Evolutionary conservation across 1,139 yeast genomes (phyloP).

Genomic region (Blastobotrys persicus): DNA sequence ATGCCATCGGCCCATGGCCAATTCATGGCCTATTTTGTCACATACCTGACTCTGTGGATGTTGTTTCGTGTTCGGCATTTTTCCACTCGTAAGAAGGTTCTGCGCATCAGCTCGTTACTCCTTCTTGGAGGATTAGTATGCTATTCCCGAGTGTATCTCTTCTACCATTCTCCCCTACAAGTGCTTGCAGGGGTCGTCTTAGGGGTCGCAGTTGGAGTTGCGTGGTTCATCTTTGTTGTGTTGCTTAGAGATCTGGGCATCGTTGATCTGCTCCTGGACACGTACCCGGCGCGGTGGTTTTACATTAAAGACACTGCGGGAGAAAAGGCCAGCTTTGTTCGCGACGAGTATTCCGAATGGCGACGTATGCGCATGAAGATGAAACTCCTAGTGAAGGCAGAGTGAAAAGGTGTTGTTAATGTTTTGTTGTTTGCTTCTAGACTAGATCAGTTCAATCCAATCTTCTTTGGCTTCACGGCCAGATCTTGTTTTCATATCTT

Average conservation of each 20-base stretch:
- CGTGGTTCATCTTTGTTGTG: slow-evolving; percentile 55
- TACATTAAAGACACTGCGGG: slow-evolving; percentile 40
- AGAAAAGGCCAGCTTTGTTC: slow-evolving; percentile 34
- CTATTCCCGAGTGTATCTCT: slow-evolving; percentile 71
- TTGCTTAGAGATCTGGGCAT: slow-evolving; percentile 41
- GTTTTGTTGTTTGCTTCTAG: slow-evolving; percentile 10
- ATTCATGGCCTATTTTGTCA: slow-evolving; percentile 83
- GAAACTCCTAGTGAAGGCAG: slow-evolving; percentile 32
- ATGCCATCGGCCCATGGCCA: slow-evolving; percentile 98
- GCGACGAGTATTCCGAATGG: slow-evolving; percentile 37
- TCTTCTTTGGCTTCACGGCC: too few relatives aligned
- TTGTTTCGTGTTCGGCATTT: slow-evolving; percentile 43
- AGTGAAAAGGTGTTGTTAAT: slow-evolving; percentile 18
- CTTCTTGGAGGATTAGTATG: slow-evolving; percentile 52
- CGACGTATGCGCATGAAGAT: slow-evolving; percentile 31
- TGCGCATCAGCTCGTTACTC: slow-evolving; percentile 28
- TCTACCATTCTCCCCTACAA: slow-evolving; percentile 73
- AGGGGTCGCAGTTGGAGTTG: slow-evolving; percentile 59
- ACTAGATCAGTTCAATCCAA: background rate
- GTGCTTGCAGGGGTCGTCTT: slow-evolving; percentile 68
- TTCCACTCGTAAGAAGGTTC: slow-evolving; percentile 30
- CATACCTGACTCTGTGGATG: slow-evolving; percentile 57
- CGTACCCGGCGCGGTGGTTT: slow-evolving; percentile 36
- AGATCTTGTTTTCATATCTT: too few relatives aligned
- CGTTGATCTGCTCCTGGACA: slow-evolving; percentile 35